Conservation (phyloP, 192 early-diverging fungal genomes). For the Gorgonomyces haynaldii region DNA sequence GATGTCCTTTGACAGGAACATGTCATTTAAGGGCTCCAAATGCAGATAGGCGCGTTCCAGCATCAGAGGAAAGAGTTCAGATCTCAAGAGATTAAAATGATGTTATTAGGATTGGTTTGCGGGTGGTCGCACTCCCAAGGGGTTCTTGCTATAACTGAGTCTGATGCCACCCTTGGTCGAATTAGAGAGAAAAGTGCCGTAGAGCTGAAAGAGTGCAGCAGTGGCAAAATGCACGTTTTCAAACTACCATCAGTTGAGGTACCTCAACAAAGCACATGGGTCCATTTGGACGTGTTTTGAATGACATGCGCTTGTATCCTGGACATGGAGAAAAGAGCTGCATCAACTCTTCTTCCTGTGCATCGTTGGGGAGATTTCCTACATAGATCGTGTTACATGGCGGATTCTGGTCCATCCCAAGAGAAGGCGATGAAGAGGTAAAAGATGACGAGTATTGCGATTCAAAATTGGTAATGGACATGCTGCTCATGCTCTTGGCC, state of each 20-base stretch:
- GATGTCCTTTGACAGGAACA: no score
- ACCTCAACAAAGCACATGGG: conserved; percentile 99
- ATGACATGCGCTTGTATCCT: conserved; percentile 86
- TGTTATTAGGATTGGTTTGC: no score
- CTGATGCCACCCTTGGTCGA: conserved; percentile 90
- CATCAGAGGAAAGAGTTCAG: no score
- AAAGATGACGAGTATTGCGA: not conserved
- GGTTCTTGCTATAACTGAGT: conserved; percentile 94
- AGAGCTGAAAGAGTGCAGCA: conserved; percentile 72
- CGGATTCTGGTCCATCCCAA: conserved; percentile 80
- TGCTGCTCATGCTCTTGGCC: conserved; percentile 13
- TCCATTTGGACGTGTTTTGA: conserved; percentile 76
- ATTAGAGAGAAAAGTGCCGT: conserved; percentile 70
- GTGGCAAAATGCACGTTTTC: conserved; percentile 87
- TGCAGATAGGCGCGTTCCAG: no score
- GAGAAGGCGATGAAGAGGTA: not conserved
- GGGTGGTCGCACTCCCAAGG: conserved; percentile 68
- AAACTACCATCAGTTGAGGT: conserved; percentile 43
- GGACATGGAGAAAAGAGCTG: conserved; percentile 64
- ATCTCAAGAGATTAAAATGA: no score
- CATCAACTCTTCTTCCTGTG: conserved; percentile 81
- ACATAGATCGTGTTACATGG: conserved; percentile 99
- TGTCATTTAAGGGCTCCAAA: no score
- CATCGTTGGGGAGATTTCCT: conserved; percentile 83
- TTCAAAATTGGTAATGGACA: conserved; percentile 1